Evolutionary conservation across 768 basidiomycete species (phyloP).

Genomic region (Dioszegia hungarica): DNA sequence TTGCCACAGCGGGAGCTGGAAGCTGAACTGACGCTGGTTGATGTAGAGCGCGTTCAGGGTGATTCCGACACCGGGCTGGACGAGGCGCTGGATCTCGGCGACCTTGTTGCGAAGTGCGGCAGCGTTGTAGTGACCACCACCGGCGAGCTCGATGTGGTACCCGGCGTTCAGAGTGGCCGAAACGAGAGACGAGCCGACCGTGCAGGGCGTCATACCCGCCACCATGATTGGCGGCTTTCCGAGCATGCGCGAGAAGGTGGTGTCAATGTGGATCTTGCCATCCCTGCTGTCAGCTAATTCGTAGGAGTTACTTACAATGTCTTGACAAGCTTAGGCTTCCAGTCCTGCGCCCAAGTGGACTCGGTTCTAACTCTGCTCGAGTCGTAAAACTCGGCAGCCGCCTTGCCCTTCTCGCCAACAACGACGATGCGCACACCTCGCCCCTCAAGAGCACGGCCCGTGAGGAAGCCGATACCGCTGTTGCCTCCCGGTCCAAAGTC

Average conservation of each 20-base stretch:
- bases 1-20: constrained; percentile 97
- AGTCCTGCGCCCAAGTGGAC: constrained; percentile 88
- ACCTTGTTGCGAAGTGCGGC: constrained; percentile 83
- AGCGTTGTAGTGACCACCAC: constrained; percentile 94
- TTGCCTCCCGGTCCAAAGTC: constrained; percentile 96
- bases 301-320: constrained; percentile 61
- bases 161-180: constrained; percentile 87
- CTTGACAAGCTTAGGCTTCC: constrained; percentile 75
- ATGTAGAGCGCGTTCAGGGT: constrained; percentile 96
- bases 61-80: constrained; percentile 83
- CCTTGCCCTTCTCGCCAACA: constrained; percentile 83
- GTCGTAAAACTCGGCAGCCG: constrained; percentile 79
- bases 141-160: constrained; percentile 93
- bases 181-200: constrained; percentile 92
- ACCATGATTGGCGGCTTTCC: constrained; percentile 99
- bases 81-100: constrained; percentile 78
- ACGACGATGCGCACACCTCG: constrained; percentile 86
- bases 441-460: constrained; percentile 84
- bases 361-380: constrained; percentile 64
- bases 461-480: constrained; percentile 87
- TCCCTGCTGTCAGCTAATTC: constrained; percentile 57
- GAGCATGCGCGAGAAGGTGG: constrained; percentile 89
- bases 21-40: constrained; percentile 92
- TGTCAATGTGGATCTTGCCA: constrained; percentile 87
- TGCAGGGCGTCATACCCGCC: constrained; percentile 97